These are phyloP conservation scores for Acer campestre DNA, from an alignment of 345 rosid genomes.

Conservation along the genomic window DNA sequence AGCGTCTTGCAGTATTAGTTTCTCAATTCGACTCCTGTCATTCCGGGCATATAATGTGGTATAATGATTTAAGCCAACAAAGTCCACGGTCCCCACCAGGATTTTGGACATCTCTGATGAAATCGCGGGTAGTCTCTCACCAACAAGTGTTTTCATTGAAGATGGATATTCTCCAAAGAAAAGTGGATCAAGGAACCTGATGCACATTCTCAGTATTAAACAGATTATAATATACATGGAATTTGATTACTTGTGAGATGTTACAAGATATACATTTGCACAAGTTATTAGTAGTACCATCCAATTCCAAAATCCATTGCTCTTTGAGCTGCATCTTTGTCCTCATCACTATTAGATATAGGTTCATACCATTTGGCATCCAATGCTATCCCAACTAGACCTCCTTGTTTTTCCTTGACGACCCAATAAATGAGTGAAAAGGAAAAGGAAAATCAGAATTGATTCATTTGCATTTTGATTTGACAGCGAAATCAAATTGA, in stretches of 20 bases:
- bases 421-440: not conserved
- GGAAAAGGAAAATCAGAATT: not conserved
- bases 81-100: constrained; percentile 60
- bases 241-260: constrained; percentile 3
- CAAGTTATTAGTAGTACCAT: constrained; percentile 52
- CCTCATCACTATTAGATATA: constrained; percentile 64
- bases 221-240: not conserved
- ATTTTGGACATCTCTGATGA: constrained; percentile 50
- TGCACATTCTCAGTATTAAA: constrained; percentile 24
- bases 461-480: not conserved
- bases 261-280: not conserved
- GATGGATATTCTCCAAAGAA: constrained; percentile 76
- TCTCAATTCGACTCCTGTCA: constrained; percentile 66
- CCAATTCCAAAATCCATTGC: constrained; percentile 84
- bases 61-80: constrained; percentile 84
- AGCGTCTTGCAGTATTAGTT: constrained; percentile 84
- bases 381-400: constrained; percentile 70
- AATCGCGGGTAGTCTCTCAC: constrained; percentile 70
- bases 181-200: constrained; percentile 91
- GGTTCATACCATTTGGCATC: constrained; percentile 93
- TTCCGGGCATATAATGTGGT: constrained; percentile 72
- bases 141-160: constrained; percentile 72
- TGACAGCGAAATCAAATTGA: not conserved
- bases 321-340: constrained; percentile 77
- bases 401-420: constrained; percentile 67